These are phyloP conservation scores for Apiospora hydei DNA, from an alignment of 2,329 filamentous ascomycete species.

Conservation along the genomic window DNA sequence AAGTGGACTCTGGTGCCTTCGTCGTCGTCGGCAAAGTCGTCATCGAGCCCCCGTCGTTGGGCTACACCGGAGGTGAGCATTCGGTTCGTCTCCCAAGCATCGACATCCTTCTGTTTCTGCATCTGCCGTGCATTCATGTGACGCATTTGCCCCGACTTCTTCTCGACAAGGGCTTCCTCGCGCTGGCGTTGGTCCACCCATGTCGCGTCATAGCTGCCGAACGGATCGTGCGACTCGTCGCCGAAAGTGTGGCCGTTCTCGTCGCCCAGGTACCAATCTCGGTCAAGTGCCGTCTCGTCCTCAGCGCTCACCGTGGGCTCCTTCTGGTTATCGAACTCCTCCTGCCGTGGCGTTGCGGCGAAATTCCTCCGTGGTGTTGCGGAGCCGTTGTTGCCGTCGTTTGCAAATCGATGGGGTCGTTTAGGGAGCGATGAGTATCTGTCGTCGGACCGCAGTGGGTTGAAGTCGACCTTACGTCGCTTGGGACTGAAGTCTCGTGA, in stretches of 20 bases:
- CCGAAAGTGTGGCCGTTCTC: constrained; percentile 85
- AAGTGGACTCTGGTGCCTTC: constrained; percentile 90
- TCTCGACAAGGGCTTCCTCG: constrained; percentile 78
- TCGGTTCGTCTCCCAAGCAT: constrained; percentile 98
- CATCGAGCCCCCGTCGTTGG: constrained; percentile 81
- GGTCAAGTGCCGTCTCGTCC: constrained; percentile 78
- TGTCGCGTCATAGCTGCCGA: constrained; percentile 77
- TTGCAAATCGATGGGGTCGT: constrained; percentile 37
- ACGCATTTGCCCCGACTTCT: constrained; percentile 71
- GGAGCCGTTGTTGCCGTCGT: constrained; percentile 32
- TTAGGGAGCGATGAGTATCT: constrained; percentile 60
- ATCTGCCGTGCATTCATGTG: constrained; percentile 76
- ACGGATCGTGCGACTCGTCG: constrained; percentile 92
- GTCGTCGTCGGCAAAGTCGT: constrained; percentile 84
- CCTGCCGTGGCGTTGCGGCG: constrained; percentile 55
- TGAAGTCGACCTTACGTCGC: constrained; percentile 70
- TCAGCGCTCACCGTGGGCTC: constrained; percentile 69
- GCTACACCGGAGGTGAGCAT: constrained; percentile 98
- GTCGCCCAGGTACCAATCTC: constrained; percentile 92
- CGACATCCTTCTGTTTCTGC: constrained; percentile 91
- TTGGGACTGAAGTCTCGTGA: constrained; percentile 59
- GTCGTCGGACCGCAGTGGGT: constrained; percentile 59
- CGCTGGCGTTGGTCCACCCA: constrained; percentile 74
- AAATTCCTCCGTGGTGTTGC: constrained; percentile 34
- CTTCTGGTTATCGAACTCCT: constrained; percentile 64